Evolutionary conservation across 1,284 basidiomycete genomes (phyloP).

Genomic region (Rhodotorula sp.): DNA sequence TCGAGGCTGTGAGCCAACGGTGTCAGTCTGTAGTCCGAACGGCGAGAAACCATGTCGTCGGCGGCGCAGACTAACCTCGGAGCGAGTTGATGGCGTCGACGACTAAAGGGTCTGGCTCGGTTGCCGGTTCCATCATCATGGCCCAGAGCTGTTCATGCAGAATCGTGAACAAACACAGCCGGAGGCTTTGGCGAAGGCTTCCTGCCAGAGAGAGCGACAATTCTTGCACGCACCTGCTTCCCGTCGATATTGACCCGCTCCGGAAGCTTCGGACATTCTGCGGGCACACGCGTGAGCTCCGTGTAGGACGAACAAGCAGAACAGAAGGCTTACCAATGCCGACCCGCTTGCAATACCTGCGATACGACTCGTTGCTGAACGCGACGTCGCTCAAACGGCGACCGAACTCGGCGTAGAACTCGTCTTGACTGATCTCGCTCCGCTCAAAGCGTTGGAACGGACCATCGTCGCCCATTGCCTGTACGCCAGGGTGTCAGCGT

Average conservation of each 20-base stretch:
- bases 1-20: conserved; percentile 38
- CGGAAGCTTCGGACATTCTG: conserved; percentile 45
- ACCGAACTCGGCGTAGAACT: conserved; percentile 48
- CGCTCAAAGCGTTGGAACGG: conserved; percentile 50
- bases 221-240: conserved; percentile 37
- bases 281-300: not conserved
- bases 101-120: conserved; percentile 44
- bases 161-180: too few relatives aligned
- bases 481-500: rapidly evolving
- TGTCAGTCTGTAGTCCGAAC: not conserved
- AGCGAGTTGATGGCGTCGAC: conserved; percentile 44
- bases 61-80: conserved; percentile 16
- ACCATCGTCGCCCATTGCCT: conserved; percentile 34
- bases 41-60: not conserved
- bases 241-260: conserved; percentile 42
- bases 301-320: not conserved
- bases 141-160: conserved; percentile 45
- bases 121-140: conserved; percentile 49
- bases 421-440: conserved; percentile 46
- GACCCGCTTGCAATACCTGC: conserved; percentile 43
- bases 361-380: conserved; percentile 44
- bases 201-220: too few relatives aligned
- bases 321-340: conserved; percentile 22
- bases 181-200: not conserved
- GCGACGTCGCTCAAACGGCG: conserved; percentile 45